Evolutionary conservation across 352 stramenopile genomes (phyloP), one percentile per base, ranked within the genome.

Genomic region (Phytophthora cryptogea): DNA sequence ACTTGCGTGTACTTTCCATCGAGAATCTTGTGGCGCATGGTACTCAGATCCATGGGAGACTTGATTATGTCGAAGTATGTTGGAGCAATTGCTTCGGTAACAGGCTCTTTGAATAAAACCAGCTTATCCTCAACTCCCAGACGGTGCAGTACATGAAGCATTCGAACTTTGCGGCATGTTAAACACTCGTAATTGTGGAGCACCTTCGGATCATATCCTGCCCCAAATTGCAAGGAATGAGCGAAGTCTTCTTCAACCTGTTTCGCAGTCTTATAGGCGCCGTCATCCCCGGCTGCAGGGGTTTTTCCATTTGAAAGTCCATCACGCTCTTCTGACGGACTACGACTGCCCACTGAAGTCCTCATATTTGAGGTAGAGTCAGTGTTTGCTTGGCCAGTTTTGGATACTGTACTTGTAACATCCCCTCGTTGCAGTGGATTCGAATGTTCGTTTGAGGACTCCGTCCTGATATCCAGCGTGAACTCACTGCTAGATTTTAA

Each of bases 31-130:
- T 68, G 48, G 45, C 74, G 69, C 80, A 98, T 98, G 2, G 89
- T 97, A n/a, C 78, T 82, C 36, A 98, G 54, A 70, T 97, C 90
- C 89, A 98, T 98, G 2, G 94, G 94, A 8, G 88, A 55, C 54
- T 96, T 96, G 65, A 98, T 95, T 1, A 97, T 83, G 11, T 97
- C 83, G 39, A 94, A 94, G 67, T 98, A 98, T n/a, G 90, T 95
- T 13, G 92, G 82, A 32, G 95, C 94, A 45, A 98, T 97, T 1
- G 81, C 67, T 46, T 97, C 90, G 0, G 93, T 98, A 41, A 99
- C 96, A 2, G 96, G 94, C 42, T 97, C 78, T 35, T 94, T 91
- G 70, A 99, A 99, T 20, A 99, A 53, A 47, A 90, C 81, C 8
- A 94, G 51, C 50, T 95, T 95, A 66, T 96, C 88, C 68, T 96